A percentile compares a stretch with the other conserved stretches of the same genome.
Evolutionary conservation across 2,329 filamentous ascomycete genomes (phyloP).

Genomic region (Claviceps sp.): DNA sequence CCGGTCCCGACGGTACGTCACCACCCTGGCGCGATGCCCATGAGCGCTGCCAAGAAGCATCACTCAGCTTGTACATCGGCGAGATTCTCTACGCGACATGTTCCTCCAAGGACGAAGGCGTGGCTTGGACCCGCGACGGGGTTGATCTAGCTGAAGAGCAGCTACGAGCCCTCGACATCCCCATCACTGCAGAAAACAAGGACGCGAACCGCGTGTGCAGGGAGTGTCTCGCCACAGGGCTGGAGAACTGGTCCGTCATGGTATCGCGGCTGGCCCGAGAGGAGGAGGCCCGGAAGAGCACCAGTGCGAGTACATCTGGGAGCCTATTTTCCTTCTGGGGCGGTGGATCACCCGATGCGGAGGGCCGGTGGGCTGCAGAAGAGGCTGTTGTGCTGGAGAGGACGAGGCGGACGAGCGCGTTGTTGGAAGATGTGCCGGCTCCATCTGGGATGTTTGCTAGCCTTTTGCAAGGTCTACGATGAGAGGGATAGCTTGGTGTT

Average conservation of each 20-base stretch:
- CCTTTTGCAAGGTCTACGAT: constrained; percentile 22
- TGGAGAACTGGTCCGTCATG: constrained; percentile 78
- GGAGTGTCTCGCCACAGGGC: constrained; percentile 62
- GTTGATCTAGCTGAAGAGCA: constrained; percentile 68
- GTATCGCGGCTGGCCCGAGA: constrained; percentile 48
- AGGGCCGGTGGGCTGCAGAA: constrained; percentile 41
- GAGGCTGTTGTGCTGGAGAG: constrained; percentile 40
- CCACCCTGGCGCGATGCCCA: constrained; percentile 50
- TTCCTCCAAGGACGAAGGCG: constrained; percentile 47
- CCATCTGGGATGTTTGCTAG: constrained; percentile 19
- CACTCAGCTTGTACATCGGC: constrained; percentile 77
- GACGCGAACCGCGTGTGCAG: constrained; percentile 45
- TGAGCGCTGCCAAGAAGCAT: constrained; percentile 72
- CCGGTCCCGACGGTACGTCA: constrained; percentile 56
- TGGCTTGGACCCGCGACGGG: constrained; percentile 82
- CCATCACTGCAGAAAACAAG: constrained; percentile 12
- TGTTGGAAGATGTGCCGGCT: constrained; percentile 35
- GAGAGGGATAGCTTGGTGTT: neutral
- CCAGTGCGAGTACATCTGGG: constrained; percentile 15
- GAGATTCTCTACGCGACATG: constrained; percentile 71
- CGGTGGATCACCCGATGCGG: constrained; percentile 18
- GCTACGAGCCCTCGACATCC: constrained; percentile 30
- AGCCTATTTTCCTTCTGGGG: constrained; percentile 25
- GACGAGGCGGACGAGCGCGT: constrained; percentile 33
- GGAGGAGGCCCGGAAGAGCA: constrained; percentile 27